Conservation (phyloP, 345 rosid genomes). For the Physaria fendleri region DNA sequence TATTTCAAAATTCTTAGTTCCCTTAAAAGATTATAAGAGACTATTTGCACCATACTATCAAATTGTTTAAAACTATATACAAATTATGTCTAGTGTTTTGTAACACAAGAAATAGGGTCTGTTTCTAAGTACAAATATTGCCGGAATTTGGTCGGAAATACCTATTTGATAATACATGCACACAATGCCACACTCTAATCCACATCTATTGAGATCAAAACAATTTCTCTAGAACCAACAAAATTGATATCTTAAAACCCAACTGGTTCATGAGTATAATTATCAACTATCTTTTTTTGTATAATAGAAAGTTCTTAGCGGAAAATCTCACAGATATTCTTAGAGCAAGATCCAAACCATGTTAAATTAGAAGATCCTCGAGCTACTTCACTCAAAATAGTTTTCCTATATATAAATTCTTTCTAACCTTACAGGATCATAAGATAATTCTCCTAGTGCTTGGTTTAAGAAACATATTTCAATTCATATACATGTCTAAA, state of each 20-base stretch:
- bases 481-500: conserved; percentile 1
- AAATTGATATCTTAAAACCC: neutral
- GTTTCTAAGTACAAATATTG: no score
- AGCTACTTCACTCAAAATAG: no score
- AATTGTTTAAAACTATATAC: neutral
- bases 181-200: neutral
- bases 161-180: no score
- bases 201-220: neutral
- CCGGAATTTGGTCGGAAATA: no score
- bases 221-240: neutral
- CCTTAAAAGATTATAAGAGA: neutral
- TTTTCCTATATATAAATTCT: no score
- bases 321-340: no score
- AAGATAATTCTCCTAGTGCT: no score
- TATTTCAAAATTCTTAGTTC: neutral
- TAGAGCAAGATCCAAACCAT: no score
- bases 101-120: neutral
- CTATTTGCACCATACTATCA: neutral
- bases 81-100: neutral
- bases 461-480: no score
- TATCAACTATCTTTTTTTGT: neutral
- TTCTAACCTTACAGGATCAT: no score
- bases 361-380: no score
- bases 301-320: no score
- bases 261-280: neutral